A percentile compares a stretch with the other conserved stretches of the same genome.
These are phyloP conservation scores for Gymnopilus dilepis DNA, from an alignment of 768 basidiomycete genomes.

Conservation along the genomic window DNA sequence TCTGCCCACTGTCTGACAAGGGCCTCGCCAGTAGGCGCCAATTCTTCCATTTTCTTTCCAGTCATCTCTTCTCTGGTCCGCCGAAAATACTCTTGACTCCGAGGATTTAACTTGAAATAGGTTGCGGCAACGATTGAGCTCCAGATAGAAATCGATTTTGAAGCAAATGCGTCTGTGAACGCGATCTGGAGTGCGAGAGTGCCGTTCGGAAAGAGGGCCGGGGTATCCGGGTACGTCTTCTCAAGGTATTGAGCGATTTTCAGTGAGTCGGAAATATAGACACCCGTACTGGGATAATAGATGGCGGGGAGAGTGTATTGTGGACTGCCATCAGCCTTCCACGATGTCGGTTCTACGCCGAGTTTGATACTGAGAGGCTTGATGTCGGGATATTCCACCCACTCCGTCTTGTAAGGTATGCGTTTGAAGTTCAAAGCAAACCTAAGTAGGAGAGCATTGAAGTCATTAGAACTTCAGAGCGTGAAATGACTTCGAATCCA, in stretches of 20 bases:
- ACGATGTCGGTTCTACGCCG: neutral
- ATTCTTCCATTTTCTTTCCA: neutral
- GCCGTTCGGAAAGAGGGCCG: neutral
- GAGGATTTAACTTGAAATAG: neutral
- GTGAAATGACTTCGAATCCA: too few relatives aligned
- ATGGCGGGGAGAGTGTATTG: neutral
- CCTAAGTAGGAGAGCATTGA: neutral
- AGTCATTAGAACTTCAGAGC: neutral
- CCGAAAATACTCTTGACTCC: neutral
- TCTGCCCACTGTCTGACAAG: neutral
- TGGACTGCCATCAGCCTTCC: neutral
- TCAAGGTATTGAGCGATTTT: neutral
- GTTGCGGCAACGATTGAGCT: neutral
- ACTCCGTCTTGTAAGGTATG: neutral
- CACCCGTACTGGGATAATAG: neutral
- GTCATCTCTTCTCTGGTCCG: neutral
- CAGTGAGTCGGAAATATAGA: neutral
- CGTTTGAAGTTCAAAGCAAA: neutral
- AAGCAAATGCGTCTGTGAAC: neutral
- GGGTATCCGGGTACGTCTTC: neutral
- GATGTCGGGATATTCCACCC: neutral
- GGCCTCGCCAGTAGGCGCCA: neutral
- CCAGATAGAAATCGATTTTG: neutral
- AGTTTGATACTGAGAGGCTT: neutral
- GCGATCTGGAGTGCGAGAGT: neutral